Evolutionary conservation across 2,329 filamentous ascomycete genomes (phyloP), one percentile per base, ranked within the genome.

Genomic region (Sordariomycetes sp.): DNA sequence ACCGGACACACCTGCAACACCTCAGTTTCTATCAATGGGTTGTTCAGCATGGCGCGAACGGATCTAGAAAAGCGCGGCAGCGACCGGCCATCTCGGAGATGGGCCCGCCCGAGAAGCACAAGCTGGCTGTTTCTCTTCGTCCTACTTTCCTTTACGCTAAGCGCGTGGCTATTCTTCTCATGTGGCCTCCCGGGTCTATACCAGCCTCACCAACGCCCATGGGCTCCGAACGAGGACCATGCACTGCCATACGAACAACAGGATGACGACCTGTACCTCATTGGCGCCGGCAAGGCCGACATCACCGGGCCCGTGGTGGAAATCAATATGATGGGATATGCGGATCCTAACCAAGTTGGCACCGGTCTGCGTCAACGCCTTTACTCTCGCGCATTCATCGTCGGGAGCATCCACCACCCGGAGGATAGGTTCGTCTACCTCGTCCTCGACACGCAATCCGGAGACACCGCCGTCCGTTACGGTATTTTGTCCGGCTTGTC

Each of bases 321-420:
- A 70, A 82, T 97, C 67, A 91, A 90, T 65, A 81, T 97, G 68
- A 94, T 93, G 79, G 92, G 92, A 61, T 97, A 97, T 75, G 93
- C 93, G 35, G 88, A 92, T 70, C 76, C 86, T n/a, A 81, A 82
- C 50, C 93, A 97, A 73, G 74, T 87, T 34, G 93, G 93, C 53
- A 86, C 85, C 2, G 93, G 93, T 24, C 76, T 97, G 55, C 86
- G 92, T 54, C 93, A 97, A 73, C 83, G 93, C 54, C 78, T 96
- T 18, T 93, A 94, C 72, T 91, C 90, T 46, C 85, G 93, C 55
- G 88, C 93, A 35, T 97, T 97, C 72, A 91, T 97, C 65, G 75
- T 97, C 53, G 91, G 84, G 55, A 82, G 88, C 65, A 76, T 83
- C 5, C 74, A 80, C 46, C 80, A 82, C 20, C 80, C 86, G 0